phyloP scores from a whole-genome alignment of 805 yeast species.

The Zygosaccharomyces gambellarensis region DNA sequence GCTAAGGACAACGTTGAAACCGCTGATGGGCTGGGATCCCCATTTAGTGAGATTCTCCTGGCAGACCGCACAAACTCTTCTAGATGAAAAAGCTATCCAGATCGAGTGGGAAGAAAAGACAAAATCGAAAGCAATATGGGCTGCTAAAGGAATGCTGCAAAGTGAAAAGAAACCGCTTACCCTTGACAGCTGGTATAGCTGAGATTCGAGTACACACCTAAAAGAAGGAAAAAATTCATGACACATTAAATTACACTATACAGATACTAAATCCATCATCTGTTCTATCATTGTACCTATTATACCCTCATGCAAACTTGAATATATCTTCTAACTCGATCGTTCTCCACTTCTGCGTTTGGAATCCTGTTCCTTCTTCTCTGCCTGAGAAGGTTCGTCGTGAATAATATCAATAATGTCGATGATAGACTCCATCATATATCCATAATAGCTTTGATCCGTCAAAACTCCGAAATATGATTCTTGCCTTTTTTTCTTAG shows the following conservation, averaged over 20 bases:
- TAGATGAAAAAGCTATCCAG: slow-evolving; percentile 45
- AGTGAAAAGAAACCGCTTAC: slow-evolving; percentile 17
- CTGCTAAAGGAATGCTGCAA: slow-evolving; percentile 8
- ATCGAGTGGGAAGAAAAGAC: slow-evolving; percentile 57
- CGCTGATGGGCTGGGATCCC: slow-evolving; percentile 79
- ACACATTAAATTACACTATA: too few species aligned
- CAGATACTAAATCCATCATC: too few species aligned
- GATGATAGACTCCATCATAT: slow-evolving; percentile 1
- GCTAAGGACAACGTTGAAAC: slow-evolving; percentile 60
- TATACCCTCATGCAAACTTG: too few species aligned
- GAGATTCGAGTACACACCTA: background rate
- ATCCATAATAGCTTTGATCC: background rate
- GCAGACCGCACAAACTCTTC: slow-evolving; percentile 82
- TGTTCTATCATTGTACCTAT: too few species aligned
- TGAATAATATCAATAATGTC: slow-evolving; percentile 5
- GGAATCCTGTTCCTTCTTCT: background rate
- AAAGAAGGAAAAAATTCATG: too few species aligned
- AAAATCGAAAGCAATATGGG: slow-evolving; percentile 12
- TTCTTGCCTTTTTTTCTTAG: background rate
- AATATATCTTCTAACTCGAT: background rate
- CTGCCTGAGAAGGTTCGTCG: background rate
- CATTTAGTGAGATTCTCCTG: slow-evolving; percentile 80
- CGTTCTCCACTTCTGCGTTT: background rate
- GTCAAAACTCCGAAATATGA: background rate
- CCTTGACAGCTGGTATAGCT: slow-evolving; percentile 26